phyloP scores from a whole-genome alignment of 495 filamentous ascomycete genomes.

The Chaetomium fimeti region DNA sequence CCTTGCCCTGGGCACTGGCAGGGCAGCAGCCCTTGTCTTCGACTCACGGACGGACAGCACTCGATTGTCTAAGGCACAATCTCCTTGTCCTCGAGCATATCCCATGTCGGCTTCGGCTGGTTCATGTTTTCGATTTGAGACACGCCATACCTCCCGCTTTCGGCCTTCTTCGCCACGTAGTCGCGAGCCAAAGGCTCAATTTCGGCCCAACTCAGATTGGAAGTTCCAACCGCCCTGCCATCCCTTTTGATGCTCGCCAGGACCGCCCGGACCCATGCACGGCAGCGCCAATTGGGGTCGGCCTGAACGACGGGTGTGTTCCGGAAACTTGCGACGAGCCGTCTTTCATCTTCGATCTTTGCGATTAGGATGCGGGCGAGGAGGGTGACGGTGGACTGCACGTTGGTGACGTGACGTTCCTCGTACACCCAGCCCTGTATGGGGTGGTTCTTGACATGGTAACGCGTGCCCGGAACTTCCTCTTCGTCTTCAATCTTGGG shows the following conservation, averaged over 20 bases:
- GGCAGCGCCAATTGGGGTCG: neutral
- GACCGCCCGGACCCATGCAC: neutral
- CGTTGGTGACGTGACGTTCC: neutral
- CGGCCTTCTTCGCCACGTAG: neutral
- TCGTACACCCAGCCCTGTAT: neutral
- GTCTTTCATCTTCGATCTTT: neutral
- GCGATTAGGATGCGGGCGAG: slow-evolving; percentile 5
- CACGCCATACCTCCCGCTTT: neutral
- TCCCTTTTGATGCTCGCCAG: neutral
- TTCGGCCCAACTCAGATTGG: neutral
- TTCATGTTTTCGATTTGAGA: neutral
- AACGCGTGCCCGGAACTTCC: neutral
- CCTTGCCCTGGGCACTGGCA: too few relatives aligned
- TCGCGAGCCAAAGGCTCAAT: neutral
- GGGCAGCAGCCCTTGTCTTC: too few relatives aligned
- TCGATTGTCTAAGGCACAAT: neutral
- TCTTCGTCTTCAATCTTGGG: neutral
- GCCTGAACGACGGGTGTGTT: neutral
- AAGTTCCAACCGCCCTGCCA: slow-evolving; percentile 1
- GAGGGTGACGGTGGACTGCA: neutral
- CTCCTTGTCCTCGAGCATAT: slow-evolving; percentile 8
- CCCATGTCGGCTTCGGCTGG: slow-evolving; percentile 11
- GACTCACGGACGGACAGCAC: too few relatives aligned
- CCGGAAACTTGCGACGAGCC: neutral
- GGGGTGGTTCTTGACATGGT: slow-evolving; percentile 10